phyloP scores from a whole-genome alignment of 2,329 filamentous ascomycete species.

The Neophaeococcomyces aloes region DNA sequence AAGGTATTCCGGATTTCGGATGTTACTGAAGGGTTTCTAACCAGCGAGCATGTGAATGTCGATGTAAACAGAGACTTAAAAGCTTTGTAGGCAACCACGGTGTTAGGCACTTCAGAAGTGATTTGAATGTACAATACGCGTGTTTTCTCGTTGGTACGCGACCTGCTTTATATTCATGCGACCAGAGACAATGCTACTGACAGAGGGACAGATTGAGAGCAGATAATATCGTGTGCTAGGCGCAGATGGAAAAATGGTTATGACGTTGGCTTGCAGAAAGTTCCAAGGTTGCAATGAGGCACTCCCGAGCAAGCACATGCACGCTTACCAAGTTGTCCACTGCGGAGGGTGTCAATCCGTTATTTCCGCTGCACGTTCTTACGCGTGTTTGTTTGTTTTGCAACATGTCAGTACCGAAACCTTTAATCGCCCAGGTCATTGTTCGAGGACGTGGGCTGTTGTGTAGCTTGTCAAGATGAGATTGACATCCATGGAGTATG shows the following conservation, averaged over 20 bases:
- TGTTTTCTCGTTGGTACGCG: too few relatives aligned
- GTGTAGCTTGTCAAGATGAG: not conserved
- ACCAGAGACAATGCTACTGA: too few relatives aligned
- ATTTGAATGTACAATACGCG: too few relatives aligned
- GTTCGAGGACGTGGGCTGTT: not conserved
- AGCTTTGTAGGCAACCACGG: too few relatives aligned
- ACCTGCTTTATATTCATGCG: too few relatives aligned
- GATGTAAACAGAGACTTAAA: not conserved
- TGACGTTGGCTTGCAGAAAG: conserved; percentile 2
- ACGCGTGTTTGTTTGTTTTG: conserved; percentile 7
- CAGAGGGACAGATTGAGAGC: not conserved
- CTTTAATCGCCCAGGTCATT: not conserved
- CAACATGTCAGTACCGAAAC: not conserved
- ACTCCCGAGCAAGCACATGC: too few relatives aligned
- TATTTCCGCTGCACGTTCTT: not conserved
- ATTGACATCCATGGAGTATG: conserved; percentile 3
- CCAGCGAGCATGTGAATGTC: conserved; percentile 2
- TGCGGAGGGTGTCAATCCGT: not conserved
- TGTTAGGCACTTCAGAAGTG: too few relatives aligned
- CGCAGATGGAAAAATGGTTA: not conserved
- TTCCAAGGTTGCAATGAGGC: too few relatives aligned
- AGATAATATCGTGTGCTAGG: not conserved
- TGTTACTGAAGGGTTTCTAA: not conserved
- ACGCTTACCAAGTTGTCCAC: too few relatives aligned
- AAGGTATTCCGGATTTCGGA: not conserved